phyloP scores from a whole-genome alignment of 2,329 filamentous ascomycete species.

The Chrysoporthe cubensis region DNA sequence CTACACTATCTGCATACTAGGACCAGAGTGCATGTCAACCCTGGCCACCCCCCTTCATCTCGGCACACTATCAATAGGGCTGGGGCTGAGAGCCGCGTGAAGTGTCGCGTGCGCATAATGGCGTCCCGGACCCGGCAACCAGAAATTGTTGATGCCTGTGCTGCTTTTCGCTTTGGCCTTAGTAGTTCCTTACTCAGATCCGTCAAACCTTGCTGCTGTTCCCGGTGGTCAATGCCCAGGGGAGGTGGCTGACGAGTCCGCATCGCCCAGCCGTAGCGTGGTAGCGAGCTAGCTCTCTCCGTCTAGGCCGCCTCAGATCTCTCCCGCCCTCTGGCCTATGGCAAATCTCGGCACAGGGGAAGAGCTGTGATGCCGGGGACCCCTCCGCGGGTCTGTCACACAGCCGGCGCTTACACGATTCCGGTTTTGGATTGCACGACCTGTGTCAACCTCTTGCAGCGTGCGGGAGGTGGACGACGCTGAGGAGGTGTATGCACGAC shows the following conservation, averaged over 20 bases:
- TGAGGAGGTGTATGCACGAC: background rate
- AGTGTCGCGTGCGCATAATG: conserved; percentile 4
- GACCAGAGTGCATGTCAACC: background rate
- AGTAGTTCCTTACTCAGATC: background rate
- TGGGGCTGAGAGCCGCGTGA: conserved; percentile 13
- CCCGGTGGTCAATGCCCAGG: background rate
- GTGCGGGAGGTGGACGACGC: too few relatives aligned
- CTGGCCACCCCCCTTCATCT: background rate
- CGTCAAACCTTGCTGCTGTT: conserved; percentile 1
- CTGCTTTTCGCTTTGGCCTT: background rate
- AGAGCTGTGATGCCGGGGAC: background rate
- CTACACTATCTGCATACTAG: too few relatives aligned
- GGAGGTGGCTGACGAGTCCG: background rate
- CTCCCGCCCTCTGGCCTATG: conserved; percentile 1
- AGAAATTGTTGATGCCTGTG: background rate
- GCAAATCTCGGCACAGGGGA: background rate
- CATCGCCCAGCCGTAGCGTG: background rate
- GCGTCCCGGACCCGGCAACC: conserved; percentile 1
- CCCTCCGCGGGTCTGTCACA: conserved; percentile 15
- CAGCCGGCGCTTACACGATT: conserved; percentile 18
- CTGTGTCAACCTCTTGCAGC: background rate
- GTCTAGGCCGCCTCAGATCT: background rate
- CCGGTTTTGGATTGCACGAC: background rate
- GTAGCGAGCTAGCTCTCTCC: background rate
- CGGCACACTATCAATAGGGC: background rate